A percentile compares a stretch with the other conserved stretches of the same genome.
These are phyloP conservation scores for Tilletia setariae DNA, from an alignment of 1,284 basidiomycete genomes.

Conservation along the genomic window DNA sequence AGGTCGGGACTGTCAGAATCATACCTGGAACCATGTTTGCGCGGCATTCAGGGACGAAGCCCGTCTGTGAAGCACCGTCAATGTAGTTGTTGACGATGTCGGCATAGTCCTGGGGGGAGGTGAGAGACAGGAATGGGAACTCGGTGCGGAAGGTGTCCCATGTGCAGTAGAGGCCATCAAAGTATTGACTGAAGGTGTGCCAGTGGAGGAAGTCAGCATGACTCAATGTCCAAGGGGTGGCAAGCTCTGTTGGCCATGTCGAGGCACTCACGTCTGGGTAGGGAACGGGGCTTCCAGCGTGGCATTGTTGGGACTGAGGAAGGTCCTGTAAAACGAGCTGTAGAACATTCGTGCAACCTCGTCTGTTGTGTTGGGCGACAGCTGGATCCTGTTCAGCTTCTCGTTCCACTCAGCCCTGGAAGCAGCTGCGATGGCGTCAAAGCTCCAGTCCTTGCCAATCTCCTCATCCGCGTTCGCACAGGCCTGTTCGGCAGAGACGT, in stretches of 20 bases:
- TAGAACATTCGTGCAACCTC: slow-evolving; percentile 40
- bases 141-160: slow-evolving; percentile 33
- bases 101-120: slow-evolving; percentile 35
- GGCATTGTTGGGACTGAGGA: slow-evolving; percentile 47
- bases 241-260: not conserved
- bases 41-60: slow-evolving; percentile 43
- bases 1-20: not conserved
- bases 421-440: slow-evolving; percentile 28
- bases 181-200: slow-evolving; percentile 31
- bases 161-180: slow-evolving; percentile 36
- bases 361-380: slow-evolving; percentile 32
- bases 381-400: slow-evolving; percentile 39
- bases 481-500: slow-evolving; percentile 37
- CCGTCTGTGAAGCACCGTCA: slow-evolving; percentile 42
- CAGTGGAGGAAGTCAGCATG: slow-evolving; percentile 18
- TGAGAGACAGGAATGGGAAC: slow-evolving; percentile 41
- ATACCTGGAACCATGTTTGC: slow-evolving; percentile 39
- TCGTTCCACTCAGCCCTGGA: slow-evolving; percentile 38
- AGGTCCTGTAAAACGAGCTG: slow-evolving; percentile 42
- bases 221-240: not conserved
- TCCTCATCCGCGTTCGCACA: slow-evolving; percentile 43
- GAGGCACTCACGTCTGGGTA: not conserved
- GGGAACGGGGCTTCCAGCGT: slow-evolving; percentile 25
- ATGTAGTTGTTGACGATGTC: slow-evolving; percentile 46
- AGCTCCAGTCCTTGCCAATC: slow-evolving; percentile 31